Percentiles rank a stretch among this genome's conserved stretches.
Conservation (phyloP, 768 basidiomycete genomes). For the Trametopsis cervina region DNA sequence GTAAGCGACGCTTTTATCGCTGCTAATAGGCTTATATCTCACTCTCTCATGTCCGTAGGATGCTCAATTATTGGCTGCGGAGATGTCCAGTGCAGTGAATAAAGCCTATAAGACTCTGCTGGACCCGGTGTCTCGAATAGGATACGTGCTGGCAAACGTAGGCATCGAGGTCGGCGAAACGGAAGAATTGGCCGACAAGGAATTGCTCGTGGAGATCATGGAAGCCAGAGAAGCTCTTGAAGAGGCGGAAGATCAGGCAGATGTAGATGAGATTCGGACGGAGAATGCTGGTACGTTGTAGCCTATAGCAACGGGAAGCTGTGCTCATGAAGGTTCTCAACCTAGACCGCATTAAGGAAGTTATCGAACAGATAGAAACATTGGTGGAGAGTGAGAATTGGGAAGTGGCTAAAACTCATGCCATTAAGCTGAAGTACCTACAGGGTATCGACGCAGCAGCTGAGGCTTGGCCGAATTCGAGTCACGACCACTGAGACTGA, state of each 20-base stretch:
- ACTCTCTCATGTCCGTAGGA: conserved; percentile 30
- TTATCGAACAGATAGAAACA: conserved; percentile 38
- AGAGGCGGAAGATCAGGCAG: conserved; percentile 40
- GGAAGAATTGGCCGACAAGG: conserved; percentile 66
- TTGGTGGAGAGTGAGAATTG: conserved; percentile 51
- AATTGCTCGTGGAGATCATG: conserved; percentile 72
- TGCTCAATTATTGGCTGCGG: conserved; percentile 52
- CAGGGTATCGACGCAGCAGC: conserved; percentile 54
- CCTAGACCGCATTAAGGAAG: conserved; percentile 45
- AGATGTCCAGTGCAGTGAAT: conserved; percentile 71
- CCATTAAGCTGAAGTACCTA: conserved; percentile 71
- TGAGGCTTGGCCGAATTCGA: conserved; percentile 24
- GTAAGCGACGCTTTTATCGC: too few species aligned
- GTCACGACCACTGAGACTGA: conserved; percentile 20
- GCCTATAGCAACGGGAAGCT: too few species aligned
- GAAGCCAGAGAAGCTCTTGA: conserved; percentile 74
- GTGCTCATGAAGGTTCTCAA: neutral
- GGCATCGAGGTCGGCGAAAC: conserved; percentile 53
- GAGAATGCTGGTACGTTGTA: conserved; percentile 54
- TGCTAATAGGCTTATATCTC: conserved; percentile 8
- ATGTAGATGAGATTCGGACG: conserved; percentile 43
- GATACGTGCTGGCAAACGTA: conserved; percentile 71
- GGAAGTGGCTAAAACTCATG: conserved; percentile 45
- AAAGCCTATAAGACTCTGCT: conserved; percentile 72
- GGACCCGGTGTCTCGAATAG: conserved; percentile 68